These are phyloP conservation scores for Inonotus obliquus DNA, from an alignment of 1,284 basidiomycete species.

Conservation along the genomic window DNA sequence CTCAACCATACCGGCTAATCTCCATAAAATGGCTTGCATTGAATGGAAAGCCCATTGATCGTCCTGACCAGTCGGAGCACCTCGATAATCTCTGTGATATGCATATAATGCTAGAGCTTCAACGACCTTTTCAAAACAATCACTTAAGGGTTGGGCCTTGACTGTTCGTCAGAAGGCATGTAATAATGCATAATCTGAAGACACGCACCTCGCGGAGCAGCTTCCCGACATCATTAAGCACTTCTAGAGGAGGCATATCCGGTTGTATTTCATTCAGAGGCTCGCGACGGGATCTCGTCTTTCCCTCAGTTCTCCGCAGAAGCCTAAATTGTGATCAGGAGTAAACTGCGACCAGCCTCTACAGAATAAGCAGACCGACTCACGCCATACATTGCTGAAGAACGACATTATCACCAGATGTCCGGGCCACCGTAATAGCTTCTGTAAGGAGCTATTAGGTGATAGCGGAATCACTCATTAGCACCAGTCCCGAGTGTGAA, in stretches of 20 bases:
- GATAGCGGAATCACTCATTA: neutral
- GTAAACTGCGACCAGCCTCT: neutral
- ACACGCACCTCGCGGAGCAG: slow-evolving; percentile 49
- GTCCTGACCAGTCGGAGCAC: slow-evolving; percentile 42
- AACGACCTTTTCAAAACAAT: slow-evolving; percentile 60
- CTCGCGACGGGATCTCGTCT: slow-evolving; percentile 33
- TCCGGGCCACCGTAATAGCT: slow-evolving; percentile 68
- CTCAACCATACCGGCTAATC: slow-evolving; percentile 49
- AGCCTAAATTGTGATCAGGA: slow-evolving; percentile 40
- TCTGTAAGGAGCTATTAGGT: slow-evolving; percentile 57
- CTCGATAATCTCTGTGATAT: slow-evolving; percentile 52
- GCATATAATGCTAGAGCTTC: slow-evolving; percentile 68
- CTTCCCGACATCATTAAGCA: slow-evolving; percentile 68
- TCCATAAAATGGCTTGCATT: slow-evolving; percentile 70
- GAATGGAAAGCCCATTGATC: slow-evolving; percentile 70
- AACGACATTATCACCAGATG: slow-evolving; percentile 62
- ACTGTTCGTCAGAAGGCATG: neutral
- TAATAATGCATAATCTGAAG: neutral
- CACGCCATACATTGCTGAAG: slow-evolving; percentile 77
- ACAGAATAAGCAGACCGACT: neutral
- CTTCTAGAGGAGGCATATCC: slow-evolving; percentile 68
- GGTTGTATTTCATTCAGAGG: slow-evolving; percentile 71
- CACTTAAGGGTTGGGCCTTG: slow-evolving; percentile 69
- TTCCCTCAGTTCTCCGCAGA: slow-evolving; percentile 44
- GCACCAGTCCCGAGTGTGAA: neutral